Evolutionary conservation across 257 asterid species (phyloP).

Genomic region (Fraxinus excelsior): DNA sequence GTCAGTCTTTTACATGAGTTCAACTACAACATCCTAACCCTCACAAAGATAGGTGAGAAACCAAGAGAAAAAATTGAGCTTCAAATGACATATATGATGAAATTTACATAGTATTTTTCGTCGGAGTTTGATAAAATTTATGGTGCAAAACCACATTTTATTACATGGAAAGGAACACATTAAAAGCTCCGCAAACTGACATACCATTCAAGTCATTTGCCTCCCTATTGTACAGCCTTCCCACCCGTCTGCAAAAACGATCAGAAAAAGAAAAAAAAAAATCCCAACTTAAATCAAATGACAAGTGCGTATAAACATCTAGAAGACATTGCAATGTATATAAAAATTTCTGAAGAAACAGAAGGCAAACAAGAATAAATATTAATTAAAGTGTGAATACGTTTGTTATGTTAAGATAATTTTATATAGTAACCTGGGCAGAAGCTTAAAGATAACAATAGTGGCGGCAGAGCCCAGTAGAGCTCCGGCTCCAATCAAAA

Average conservation of each 20-base stretch:
- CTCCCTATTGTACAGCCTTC: slow-evolving; percentile 29
- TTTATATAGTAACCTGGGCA: slow-evolving; percentile 43
- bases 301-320: background rate
- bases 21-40: background rate
- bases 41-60: too few relatives aligned
- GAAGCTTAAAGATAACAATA: slow-evolving; percentile 58
- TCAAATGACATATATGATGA: background rate
- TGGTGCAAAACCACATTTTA: background rate
- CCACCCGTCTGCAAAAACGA: slow-evolving; percentile 36
- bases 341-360: background rate
- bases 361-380: background rate
- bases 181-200: slow-evolving; percentile 6
- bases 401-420: background rate
- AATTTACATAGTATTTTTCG: background rate
- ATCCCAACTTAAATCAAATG: slow-evolving; percentile 7
- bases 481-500: slow-evolving; percentile 71
- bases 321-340: slow-evolving; percentile 2
- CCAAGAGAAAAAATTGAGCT: background rate
- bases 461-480: slow-evolving; percentile 74
- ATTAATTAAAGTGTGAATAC: background rate
- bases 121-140: background rate
- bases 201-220: slow-evolving; percentile 39
- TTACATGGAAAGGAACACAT: background rate
- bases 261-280: background rate
- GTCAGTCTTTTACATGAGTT: background rate